These are phyloP conservation scores for Ashbya aceris DNA, from an alignment of 1,139 yeast species.

Conservation along the genomic window DNA sequence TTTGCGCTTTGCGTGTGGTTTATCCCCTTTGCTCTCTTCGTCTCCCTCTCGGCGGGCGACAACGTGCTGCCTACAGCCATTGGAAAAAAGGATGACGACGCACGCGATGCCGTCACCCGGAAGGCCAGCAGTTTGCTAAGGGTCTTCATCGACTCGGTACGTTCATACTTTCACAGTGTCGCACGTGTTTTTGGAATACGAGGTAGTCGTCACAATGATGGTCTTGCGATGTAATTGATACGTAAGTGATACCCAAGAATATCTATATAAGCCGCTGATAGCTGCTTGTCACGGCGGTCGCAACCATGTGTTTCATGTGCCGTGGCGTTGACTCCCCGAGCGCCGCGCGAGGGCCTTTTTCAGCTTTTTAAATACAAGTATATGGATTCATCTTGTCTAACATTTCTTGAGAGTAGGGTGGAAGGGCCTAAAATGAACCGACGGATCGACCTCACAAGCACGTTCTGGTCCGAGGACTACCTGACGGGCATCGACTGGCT, in stretches of 20 bases:
- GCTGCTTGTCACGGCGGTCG: background rate
- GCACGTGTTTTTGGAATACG: slow-evolving; percentile 54
- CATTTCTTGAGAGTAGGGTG: too few species aligned
- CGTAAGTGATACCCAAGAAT: too few species aligned
- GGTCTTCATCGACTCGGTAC: slow-evolving; percentile 46
- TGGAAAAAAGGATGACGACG: slow-evolving; percentile 21
- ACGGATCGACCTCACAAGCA: slow-evolving; percentile 8
- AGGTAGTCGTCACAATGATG: slow-evolving; percentile 49
- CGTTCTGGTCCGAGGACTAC: slow-evolving; percentile 28
- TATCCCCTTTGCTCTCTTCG: slow-evolving; percentile 85
- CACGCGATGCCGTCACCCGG: slow-evolving; percentile 28
- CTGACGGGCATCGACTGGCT: slow-evolving; percentile 24
- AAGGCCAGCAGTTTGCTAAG: slow-evolving; percentile 52
- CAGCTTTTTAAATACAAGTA: too few species aligned
- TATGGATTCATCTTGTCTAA: too few species aligned
- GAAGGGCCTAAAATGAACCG: background rate
- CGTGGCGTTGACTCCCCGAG: too few species aligned
- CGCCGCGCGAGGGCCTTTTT: too few species aligned
- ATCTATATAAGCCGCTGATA: too few species aligned
- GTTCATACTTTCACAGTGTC: slow-evolving; percentile 42
- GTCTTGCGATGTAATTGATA: slow-evolving; percentile 31
- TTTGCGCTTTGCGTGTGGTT: slow-evolving; percentile 93
- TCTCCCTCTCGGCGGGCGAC: slow-evolving; percentile 87
- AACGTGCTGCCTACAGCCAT: slow-evolving; percentile 59
- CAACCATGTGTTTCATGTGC: background rate